Conservation (phyloP, 1,284 basidiomycete genomes). For the Schizopora paradoxa region DNA sequence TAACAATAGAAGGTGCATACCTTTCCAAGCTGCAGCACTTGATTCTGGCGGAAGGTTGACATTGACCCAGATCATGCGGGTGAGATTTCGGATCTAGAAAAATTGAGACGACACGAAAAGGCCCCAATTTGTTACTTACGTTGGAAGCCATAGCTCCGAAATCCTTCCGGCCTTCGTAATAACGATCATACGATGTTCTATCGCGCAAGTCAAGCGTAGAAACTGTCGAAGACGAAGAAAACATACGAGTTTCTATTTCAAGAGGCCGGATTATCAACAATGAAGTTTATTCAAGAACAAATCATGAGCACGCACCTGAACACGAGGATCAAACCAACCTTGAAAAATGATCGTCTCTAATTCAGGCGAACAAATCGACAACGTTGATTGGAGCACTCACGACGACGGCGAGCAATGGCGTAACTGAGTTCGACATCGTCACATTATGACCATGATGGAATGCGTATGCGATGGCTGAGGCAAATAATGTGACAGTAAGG, state of each 20-base stretch:
- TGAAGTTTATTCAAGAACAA: background rate
- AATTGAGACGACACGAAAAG: slow-evolving; percentile 18
- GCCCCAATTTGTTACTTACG: slow-evolving; percentile 34
- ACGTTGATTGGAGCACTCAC: no score
- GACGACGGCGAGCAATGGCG: slow-evolving; percentile 84
- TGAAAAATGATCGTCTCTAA: slow-evolving; percentile 11
- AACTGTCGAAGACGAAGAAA: slow-evolving; percentile 30
- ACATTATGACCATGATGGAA: slow-evolving; percentile 49
- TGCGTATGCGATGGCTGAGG: slow-evolving; percentile 55
- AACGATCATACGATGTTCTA: slow-evolving; percentile 77
- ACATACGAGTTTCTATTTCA: slow-evolving; percentile 39
- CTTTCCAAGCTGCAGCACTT: slow-evolving; percentile 7
- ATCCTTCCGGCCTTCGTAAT: slow-evolving; percentile 81
- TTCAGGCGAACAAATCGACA: slow-evolving; percentile 25
- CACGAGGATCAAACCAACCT: slow-evolving; percentile 74
- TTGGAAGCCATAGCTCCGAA: slow-evolving; percentile 63
- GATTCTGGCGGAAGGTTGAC: slow-evolving; percentile 54
- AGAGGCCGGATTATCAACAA: slow-evolving; percentile 9
- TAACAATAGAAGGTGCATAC: slow-evolving; percentile 2
- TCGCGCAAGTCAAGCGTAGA: slow-evolving; percentile 9
- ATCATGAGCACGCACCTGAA: slow-evolving; percentile 63
- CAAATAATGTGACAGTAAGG: slow-evolving; percentile 74
- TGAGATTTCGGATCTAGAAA: slow-evolving; percentile 52
- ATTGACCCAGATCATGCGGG: slow-evolving; percentile 74
- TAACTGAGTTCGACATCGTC: slow-evolving; percentile 64